Conservation (phyloP, 208 protist genomes). For the Phytomonas sp. region DNA sequence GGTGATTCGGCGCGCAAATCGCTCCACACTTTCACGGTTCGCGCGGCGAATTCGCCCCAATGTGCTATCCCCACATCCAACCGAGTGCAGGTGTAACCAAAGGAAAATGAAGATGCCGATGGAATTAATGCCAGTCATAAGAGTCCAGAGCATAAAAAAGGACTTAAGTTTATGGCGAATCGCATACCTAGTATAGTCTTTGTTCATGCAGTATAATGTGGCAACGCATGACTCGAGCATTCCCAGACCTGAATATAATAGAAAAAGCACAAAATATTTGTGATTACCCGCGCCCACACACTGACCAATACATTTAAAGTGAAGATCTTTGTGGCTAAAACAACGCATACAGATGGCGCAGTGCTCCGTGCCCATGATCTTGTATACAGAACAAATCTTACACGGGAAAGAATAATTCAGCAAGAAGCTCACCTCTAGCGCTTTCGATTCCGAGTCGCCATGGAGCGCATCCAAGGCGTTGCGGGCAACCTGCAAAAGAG, state of each 20-base stretch:
- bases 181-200: not conserved
- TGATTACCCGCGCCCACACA: constrained; percentile 77
- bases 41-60: constrained; percentile 15
- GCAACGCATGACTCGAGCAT: constrained; percentile 14
- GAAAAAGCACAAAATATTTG: constrained; percentile 70
- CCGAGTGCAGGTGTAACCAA: not conserved
- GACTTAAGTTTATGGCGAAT: not conserved
- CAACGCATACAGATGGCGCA: constrained; percentile 71
- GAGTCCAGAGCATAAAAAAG: not conserved
- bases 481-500: constrained; percentile 31
- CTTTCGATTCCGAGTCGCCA: constrained; percentile 18
- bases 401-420: constrained; percentile 40
- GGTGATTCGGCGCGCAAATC: constrained; percentile 11
- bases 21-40: constrained; percentile 9
- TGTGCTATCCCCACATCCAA: constrained; percentile 20
- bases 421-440: constrained; percentile 49
- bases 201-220: not conserved
- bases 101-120: constrained; percentile 1
- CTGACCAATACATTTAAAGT: constrained; percentile 71
- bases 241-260: constrained; percentile 20
- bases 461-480: constrained; percentile 22
- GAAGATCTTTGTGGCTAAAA: constrained; percentile 61
- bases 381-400: constrained; percentile 57
- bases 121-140: not conserved
- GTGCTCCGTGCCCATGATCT: constrained; percentile 71